Conservation (phyloP, 2,329 filamentous ascomycete genomes). For the Orbilia quercus region DNA sequence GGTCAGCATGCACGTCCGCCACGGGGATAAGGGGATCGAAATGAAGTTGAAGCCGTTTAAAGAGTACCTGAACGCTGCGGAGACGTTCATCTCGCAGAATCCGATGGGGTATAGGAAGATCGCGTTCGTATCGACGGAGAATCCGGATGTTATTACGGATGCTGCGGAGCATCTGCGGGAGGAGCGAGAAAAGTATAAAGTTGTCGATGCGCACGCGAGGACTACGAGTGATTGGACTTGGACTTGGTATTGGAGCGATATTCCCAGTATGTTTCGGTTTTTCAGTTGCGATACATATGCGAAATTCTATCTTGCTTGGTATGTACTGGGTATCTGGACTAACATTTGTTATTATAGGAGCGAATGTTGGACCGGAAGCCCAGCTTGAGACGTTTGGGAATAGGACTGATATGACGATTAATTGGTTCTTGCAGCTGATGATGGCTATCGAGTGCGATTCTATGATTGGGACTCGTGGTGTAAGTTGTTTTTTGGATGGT, state of each 20-base stretch:
- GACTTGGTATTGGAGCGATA: conserved; percentile 59
- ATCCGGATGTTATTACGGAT: conserved; percentile 55
- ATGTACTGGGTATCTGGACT: no score
- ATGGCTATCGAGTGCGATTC: conserved; percentile 59
- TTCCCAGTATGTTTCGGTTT: conserved; percentile 56
- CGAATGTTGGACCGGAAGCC: conserved; percentile 57
- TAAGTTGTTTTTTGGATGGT: conserved; percentile 35
- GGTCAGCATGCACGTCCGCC: conserved; percentile 58
- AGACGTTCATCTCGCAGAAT: conserved; percentile 57
- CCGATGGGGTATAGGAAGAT: conserved; percentile 55
- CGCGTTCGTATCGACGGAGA: conserved; percentile 59
- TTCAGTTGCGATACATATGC: not conserved
- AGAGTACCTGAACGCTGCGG: conserved; percentile 52
- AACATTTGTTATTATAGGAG: conserved; percentile 35
- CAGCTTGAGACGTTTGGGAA: conserved; percentile 59
- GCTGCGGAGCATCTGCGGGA: conserved; percentile 44
- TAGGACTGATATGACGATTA: conserved; percentile 60
- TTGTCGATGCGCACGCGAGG: conserved; percentile 33
- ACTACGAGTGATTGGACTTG: conserved; percentile 55
- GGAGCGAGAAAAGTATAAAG: conserved; percentile 43
- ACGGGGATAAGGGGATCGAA: conserved; percentile 58
- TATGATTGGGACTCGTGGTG: conserved; percentile 58
- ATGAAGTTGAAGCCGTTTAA: conserved; percentile 57
- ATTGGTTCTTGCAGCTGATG: conserved; percentile 59
- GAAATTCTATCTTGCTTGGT: no score